Conservation (phyloP, 202 grass and related monocot species). For the Schoenoplectus tabernaemontani region DNA sequence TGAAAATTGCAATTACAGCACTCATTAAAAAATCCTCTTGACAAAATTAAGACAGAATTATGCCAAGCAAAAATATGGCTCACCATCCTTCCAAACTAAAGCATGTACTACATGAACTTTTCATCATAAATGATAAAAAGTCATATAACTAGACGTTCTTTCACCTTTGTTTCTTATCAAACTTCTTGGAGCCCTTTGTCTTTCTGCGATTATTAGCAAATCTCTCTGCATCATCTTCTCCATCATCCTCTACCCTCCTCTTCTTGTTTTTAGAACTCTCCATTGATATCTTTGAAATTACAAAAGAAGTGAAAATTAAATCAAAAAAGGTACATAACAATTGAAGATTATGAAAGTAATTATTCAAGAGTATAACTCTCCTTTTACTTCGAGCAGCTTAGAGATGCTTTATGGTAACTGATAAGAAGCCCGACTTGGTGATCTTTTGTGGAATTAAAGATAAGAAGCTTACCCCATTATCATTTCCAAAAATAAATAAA, state of each 20-base stretch:
- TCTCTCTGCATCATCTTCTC: conserved; percentile 26
- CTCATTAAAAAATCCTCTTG: no score
- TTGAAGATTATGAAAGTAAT: neutral
- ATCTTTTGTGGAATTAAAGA: no score
- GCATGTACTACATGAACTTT: neutral
- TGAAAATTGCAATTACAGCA: no score
- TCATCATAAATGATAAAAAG: neutral
- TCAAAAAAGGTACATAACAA: neutral
- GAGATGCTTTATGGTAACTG: no score
- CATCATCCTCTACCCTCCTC: conserved; percentile 44
- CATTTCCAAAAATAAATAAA: no score
- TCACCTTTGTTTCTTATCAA: conserved; percentile 15
- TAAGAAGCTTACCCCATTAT: no score
- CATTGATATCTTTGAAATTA: conserved; percentile 40
- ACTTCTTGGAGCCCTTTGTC: conserved; percentile 38
- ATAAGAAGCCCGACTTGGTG: no score
- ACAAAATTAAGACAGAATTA: no score
- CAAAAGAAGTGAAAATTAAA: neutral
- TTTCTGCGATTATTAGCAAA: conserved; percentile 10
- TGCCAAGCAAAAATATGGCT: neutral
- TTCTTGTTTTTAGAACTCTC: conserved; percentile 38
- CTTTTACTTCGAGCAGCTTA: no score
- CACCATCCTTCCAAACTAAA: neutral
- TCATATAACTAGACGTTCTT: neutral
- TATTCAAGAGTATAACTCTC: no score